Percentiles rank a stretch among this genome's conserved stretches.
These are phyloP conservation scores for Alternaria alternata DNA, from an alignment of 2,329 filamentous ascomycete genomes.

Conservation along the genomic window DNA sequence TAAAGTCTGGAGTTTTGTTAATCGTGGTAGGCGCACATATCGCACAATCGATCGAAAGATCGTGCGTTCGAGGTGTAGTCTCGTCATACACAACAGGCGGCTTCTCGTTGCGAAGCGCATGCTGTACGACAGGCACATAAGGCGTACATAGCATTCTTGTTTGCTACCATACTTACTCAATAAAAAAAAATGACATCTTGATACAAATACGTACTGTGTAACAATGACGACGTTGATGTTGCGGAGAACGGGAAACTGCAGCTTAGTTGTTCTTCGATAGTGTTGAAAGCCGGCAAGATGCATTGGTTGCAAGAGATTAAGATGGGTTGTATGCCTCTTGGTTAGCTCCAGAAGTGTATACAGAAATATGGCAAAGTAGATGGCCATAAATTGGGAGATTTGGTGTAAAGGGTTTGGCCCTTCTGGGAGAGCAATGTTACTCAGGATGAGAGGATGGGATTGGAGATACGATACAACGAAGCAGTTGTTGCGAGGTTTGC, in stretches of 20 bases:
- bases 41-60: neutral
- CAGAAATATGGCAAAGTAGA: neutral
- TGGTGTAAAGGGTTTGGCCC: neutral
- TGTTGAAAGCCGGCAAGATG: neutral
- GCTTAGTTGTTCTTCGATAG: neutral
- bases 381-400: neutral
- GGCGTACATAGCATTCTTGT: neutral
- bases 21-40: neutral
- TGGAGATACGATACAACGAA: neutral
- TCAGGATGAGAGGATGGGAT: neutral
- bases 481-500: neutral
- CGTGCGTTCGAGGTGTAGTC: neutral
- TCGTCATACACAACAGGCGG: neutral
- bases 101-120: neutral
- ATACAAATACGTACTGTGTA: neutral
- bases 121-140: neutral
- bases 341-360: neutral
- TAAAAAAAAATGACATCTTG: neutral
- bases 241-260: neutral
- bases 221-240: neutral
- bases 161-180: neutral
- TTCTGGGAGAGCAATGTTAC: neutral
- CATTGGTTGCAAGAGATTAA: neutral
- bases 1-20: neutral
- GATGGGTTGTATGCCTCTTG: neutral